Conservation (phyloP, 306 rosid genomes). For the Vigna trinervia region DNA sequence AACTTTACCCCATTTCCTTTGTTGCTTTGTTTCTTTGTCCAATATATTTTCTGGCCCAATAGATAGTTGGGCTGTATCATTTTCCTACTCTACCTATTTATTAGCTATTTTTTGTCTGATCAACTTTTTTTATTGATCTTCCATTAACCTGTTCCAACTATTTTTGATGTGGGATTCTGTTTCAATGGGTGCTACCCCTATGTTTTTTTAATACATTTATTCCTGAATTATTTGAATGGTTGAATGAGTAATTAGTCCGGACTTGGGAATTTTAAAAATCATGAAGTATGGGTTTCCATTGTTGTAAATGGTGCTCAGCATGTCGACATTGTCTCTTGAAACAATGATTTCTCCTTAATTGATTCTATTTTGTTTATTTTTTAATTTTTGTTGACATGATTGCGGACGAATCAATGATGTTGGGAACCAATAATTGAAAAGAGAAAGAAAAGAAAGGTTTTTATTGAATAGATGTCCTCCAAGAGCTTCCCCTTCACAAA, state of each 20-base stretch:
- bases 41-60: no score
- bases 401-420: neutral
- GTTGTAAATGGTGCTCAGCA: neutral
- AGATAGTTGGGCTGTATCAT: no score
- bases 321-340: slow-evolving; percentile 18
- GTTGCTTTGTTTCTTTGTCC: no score
- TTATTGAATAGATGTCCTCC: no score
- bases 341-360: neutral
- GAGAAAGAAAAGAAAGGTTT: no score
- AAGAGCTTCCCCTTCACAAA: no score
- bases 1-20: no score
- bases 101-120: neutral
- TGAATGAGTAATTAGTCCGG: neutral
- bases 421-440: no score
- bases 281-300: neutral
- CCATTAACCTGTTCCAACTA: neutral
- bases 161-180: slow-evolving; percentile 8
- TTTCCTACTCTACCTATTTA: neutral
- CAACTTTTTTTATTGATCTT: neutral
- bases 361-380: neutral
- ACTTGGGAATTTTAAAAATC: neutral
- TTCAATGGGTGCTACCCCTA: neutral
- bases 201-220: neutral
- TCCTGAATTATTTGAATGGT: neutral
- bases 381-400: neutral